Evolutionary conservation across 164 flowering plant genomes (phyloP), one percentile per base, ranked within the genome.

Genomic region (Amborella trichopoda): DNA sequence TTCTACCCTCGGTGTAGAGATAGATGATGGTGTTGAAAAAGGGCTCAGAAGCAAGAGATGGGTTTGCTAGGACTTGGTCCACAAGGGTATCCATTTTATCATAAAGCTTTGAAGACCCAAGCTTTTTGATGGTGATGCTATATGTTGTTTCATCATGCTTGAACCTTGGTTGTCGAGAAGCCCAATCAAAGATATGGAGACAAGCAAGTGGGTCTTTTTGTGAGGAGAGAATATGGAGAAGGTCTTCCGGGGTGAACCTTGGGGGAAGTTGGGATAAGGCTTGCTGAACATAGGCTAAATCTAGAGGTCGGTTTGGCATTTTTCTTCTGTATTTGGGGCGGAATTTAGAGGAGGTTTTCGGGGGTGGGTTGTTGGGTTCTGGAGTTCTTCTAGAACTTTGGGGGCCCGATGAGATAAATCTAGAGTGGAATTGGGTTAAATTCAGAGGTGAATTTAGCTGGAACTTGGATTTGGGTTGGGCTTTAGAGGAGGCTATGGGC

Each of bases 121-220:
- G 98, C 69, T 75, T 87, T 59, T 75, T 75, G 37, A 83, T 73
- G 0, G 71, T 69, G 28, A 71, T 38, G 28, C 79, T 84, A 52
- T 66, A 86, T 10, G 89, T 71, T 17, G 60, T 58, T 1, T 47
- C 64, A 52, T 72, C 69, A 46, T 83, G 98, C 57, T 61, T 72
- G 63, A 91, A 87, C 54, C 93, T 72, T 13, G 67, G 85, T 66
- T 86, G 89, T 30, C 76, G 75, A 6, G 89, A 62, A 13, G 98
- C 96, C 79, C 83, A 83, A 44, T 76, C 80, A 54, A 83, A 91
- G 20, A 87, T 64, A 61, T 78, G 90, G 6, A 76, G 72, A 41
- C 88, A 87, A 19, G 78, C 70, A 9, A 63, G 19, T 34, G 96
- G 96, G 46, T 91, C 83, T 16, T 58, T 65, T 14, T 77, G 63